Evolutionary conservation across 2,329 filamentous ascomycete genomes (phyloP), one percentile per base, ranked within the genome.

Genomic region (Pseudocercospora fijiensis): DNA sequence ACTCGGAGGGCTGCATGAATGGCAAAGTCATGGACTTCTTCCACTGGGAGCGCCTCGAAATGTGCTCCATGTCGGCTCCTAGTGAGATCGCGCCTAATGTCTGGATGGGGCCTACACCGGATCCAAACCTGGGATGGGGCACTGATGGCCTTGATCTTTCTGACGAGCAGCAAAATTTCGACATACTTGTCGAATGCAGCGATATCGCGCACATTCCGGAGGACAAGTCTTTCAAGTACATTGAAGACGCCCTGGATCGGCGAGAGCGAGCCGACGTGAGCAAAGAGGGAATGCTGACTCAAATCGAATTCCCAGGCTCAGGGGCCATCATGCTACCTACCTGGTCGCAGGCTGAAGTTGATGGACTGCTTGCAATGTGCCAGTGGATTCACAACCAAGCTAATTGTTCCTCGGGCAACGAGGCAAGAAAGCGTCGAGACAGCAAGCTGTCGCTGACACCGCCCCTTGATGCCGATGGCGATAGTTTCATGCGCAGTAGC

Each of bases 41-140:
- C 74, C 88, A 90, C 70, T 91, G 92, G 80, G 95, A 99, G 77
- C 85, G 93, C 62, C 78, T 86, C 57, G 95, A 99, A 79, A 98
- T 99, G 94, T 92, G 90, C 76, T 84, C 84, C 64, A 97, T 98
- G 94, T 93, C 94, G 10, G 87, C 87, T 71, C 89, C 93, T 2
- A 92, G 92, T 0, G 90, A 96, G 76, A 96, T 98, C 67, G 88
- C 91, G 59, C 84, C 86, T 69, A 97, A 97, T 74, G 91, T 98
- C 26, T 98, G 89, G 85, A 82, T 97, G 64, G 95, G 95, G 0
- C 91, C 92, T 1, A 95, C 92, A 0, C 92, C 92, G 0, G 91
- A 96, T 68, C 82, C 85, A 1, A 80, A 83, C 1, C 83, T 71
- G 70, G 80, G 80, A 69, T 75, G 73, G 27, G 63, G 59, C n/a